A percentile compares a stretch with the other conserved stretches of the same genome.
Conservation (phyloP, 129 eudicot genomes). For the Chrysanthemum lavandulifolium region DNA sequence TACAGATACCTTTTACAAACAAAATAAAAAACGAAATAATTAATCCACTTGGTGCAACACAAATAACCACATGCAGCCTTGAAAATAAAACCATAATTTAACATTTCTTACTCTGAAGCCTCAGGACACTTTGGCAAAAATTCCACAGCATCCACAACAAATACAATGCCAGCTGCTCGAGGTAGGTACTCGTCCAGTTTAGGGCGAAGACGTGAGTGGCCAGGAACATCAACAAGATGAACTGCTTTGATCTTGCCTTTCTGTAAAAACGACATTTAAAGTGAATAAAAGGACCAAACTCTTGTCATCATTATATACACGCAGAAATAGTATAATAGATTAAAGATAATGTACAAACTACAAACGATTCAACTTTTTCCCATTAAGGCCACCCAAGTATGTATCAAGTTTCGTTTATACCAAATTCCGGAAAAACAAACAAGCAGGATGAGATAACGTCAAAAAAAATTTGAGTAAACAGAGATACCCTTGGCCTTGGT, state of each 20-base stretch:
- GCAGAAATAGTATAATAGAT: background rate
- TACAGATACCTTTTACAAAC: slow-evolving; percentile 69
- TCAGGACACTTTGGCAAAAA: slow-evolving; percentile 77
- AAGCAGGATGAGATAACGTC: no score
- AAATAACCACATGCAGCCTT: background rate
- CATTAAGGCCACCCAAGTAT: no score
- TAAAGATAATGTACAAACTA: no score
- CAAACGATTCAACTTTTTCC: no score
- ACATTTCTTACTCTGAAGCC: slow-evolving; percentile 64
- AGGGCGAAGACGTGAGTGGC: slow-evolving; percentile 83
- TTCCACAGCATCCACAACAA: slow-evolving; percentile 93
- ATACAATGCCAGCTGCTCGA: slow-evolving; percentile 79
- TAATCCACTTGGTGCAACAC: slow-evolving; percentile 6
- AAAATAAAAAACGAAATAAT: slow-evolving; percentile 3
- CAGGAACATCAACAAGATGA: slow-evolving; percentile 88
- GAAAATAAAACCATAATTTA: background rate
- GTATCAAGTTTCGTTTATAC: no score
- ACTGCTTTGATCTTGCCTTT: slow-evolving; percentile 78
- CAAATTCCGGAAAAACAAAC: no score
- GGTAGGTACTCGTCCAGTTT: slow-evolving; percentile 86
- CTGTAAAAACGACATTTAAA: slow-evolving; percentile 28
- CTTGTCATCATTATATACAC: background rate
- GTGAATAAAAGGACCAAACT: background rate
- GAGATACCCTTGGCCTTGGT: no score
- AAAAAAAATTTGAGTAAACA: no score